phyloP scores from a whole-genome alignment of 805 yeast species.

The Suhomyces faveliae region DNA sequence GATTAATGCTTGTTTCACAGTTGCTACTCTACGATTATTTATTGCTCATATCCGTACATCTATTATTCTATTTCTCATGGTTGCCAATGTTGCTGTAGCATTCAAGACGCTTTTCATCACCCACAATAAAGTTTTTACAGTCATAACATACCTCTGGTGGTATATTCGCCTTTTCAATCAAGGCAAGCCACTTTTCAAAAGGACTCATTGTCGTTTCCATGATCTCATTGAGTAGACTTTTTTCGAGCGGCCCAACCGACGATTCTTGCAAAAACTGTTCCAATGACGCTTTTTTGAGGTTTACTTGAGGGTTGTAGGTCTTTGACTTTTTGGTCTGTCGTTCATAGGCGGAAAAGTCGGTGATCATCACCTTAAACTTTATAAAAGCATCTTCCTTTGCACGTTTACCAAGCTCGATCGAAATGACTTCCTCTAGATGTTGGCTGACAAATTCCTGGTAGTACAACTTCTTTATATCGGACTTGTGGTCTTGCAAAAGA shows the following conservation, averaged over 20 bases:
- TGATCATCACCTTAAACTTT: conserved; percentile 25
- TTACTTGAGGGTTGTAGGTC: conserved; percentile 14
- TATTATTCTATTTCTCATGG: too few relatives aligned
- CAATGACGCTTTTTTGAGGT: conserved; percentile 31
- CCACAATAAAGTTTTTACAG: conserved; percentile 36
- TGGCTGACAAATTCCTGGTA: conserved; percentile 27
- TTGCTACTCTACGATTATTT: too few relatives aligned
- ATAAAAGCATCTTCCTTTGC: conserved; percentile 26
- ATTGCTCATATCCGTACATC: too few relatives aligned
- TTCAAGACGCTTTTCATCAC: conserved; percentile 38
- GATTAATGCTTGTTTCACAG: too few relatives aligned
- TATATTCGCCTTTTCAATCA: conserved; percentile 22
- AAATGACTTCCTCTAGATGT: conserved; percentile 14
- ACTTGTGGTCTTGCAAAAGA: conserved; percentile 29
- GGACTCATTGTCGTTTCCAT: neutral
- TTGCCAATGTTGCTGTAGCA: conserved; percentile 3
- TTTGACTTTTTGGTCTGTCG: conserved; percentile 19
- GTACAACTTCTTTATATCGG: conserved; percentile 24
- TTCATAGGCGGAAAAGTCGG: conserved; percentile 30
- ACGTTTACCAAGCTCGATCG: conserved; percentile 13
- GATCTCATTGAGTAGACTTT: neutral
- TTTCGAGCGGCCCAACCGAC: neutral
- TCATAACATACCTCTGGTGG: conserved; percentile 23
- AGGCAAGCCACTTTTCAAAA: conserved; percentile 30
- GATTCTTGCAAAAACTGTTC: conserved; percentile 17